Base-by-base conservation (phyloP, 176 grass and related monocot species). In the Cocos nucifera region DNA sequence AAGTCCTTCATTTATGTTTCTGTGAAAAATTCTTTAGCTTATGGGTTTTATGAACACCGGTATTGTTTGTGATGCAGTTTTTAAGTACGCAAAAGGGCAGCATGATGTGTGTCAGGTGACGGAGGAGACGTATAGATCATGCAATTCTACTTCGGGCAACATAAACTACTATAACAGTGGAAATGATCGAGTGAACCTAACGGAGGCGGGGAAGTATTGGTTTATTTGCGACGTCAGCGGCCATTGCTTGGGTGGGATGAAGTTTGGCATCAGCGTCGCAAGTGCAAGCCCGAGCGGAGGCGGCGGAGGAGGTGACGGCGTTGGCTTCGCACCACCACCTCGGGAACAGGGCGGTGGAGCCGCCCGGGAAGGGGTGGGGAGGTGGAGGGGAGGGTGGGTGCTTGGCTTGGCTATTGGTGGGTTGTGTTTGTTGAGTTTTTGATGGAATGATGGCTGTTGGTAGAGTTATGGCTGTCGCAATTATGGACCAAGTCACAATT, bases 171-270 rank as follows among this genome's bases (percentile, higher is more conserved):
- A 88, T 67, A 20, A 9, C 63, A 83, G 15, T 54, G 85, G 85
- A 58, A 19, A 19, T 53, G 75, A 87, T 75, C 77, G 6, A 48
- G 35, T 87, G 22, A 22, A 51, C 15, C 79, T 87, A 26, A 35
- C 29, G 0, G 79, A 76, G 53, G 19, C 53, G 50, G 59, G 30
- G 66, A 39, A 4, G 4, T 82, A 79, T 72, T 87, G 75, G 66
- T 87, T 87, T 72, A 76, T 87, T 56, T 87, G 84, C 79, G n/a
- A 57, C 15, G 0, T 79, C 53, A 49, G 30, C 19, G 63, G 50
- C 15, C 84, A 87, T 66, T 87, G 84, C 67, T 14, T 30, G 1
- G 79, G 67, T 3, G 79, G 84, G 5, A 79, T 73, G 84, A 78
- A 15, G 71, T 1, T 82, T 53, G 67, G 66, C 54, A 58, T 87